A percentile compares a stretch with the other conserved stretches of the same genome.
Conservation (phyloP, 495 filamentous ascomycete genomes). For the Aspergillus funiculosus region DNA sequence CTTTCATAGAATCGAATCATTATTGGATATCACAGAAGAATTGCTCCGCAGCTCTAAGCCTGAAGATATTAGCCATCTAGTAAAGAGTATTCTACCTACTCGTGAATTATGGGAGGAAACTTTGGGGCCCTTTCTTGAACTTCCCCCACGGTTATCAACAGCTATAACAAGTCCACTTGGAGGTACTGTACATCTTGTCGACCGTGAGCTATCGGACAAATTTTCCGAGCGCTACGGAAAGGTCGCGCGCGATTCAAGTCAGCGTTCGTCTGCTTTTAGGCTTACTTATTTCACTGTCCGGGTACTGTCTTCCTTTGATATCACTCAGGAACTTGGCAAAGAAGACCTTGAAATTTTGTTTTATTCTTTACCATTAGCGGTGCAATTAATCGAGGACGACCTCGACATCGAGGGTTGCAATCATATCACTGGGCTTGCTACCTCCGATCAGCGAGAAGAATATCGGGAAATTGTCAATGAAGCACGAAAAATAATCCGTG, state of each 20-base stretch:
- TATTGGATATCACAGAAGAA: constrained; percentile 49
- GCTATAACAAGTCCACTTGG: constrained; percentile 66
- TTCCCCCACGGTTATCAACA: constrained; percentile 54
- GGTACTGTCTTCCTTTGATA: constrained; percentile 41
- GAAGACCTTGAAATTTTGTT: constrained; percentile 37
- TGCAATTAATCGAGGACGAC: constrained; percentile 60
- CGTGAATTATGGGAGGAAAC: constrained; percentile 43
- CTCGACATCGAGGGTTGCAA: constrained; percentile 53
- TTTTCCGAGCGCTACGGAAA: constrained; percentile 23
- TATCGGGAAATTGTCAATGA: constrained; percentile 56
- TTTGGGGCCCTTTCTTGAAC: constrained; percentile 55
- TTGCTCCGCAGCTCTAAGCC: constrained; percentile 38
- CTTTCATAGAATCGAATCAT: constrained; percentile 43
- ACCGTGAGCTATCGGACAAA: constrained; percentile 27
- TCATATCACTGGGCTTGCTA: constrained; percentile 44
- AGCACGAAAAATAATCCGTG: constrained; percentile 48
- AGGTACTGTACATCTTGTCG: constrained; percentile 62
- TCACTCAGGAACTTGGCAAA: constrained; percentile 24
- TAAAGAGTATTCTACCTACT: constrained; percentile 46
- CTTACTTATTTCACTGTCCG: constrained; percentile 62
- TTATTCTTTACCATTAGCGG: constrained; percentile 46
- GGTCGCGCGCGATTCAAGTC: constrained; percentile 55
- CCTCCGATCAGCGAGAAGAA: constrained; percentile 51
- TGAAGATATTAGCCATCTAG: constrained; percentile 24
- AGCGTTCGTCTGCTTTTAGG: constrained; percentile 65